Conservation (phyloP, 208 protist species). For the Trypanosoma rangeli region DNA sequence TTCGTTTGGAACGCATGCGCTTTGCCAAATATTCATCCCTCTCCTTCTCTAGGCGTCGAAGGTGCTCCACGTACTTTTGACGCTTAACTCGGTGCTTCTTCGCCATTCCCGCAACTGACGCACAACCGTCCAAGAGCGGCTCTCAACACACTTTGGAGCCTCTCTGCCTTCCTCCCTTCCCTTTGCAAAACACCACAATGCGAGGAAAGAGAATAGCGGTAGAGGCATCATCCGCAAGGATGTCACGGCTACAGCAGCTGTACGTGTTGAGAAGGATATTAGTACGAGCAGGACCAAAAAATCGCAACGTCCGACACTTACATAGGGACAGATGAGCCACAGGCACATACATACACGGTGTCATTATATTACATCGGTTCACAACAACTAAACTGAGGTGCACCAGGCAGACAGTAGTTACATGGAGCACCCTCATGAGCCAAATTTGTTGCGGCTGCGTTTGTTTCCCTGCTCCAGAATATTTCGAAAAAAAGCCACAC, state of each 20-base stretch:
- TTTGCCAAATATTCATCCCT: slow-evolving; percentile 77
- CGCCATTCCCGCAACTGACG: slow-evolving; percentile 45
- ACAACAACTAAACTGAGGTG: neutral
- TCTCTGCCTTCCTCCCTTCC: neutral
- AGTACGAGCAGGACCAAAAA: neutral
- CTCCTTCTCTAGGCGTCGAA: slow-evolving; percentile 67
- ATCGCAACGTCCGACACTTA: slow-evolving; percentile 3
- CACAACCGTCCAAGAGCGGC: neutral
- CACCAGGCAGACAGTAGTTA: neutral
- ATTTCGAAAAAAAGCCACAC: neutral
- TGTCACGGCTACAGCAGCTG: neutral
- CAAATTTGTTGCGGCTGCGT: neutral
- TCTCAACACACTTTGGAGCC: neutral
- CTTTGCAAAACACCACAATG: neutral
- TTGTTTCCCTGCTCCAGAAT: neutral
- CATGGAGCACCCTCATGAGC: neutral
- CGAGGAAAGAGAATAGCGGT: neutral
- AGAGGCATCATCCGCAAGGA: neutral
- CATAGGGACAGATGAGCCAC: neutral
- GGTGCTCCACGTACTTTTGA: slow-evolving; percentile 78
- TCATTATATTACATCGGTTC: neutral
- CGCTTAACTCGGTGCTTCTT: slow-evolving; percentile 91
- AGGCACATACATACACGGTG: neutral
- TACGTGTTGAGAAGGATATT: neutral
- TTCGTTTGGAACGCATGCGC: slow-evolving; percentile 63